Evolutionary conservation across 208 protist species (phyloP).

Genomic region (Trypanosoma caninum): DNA sequence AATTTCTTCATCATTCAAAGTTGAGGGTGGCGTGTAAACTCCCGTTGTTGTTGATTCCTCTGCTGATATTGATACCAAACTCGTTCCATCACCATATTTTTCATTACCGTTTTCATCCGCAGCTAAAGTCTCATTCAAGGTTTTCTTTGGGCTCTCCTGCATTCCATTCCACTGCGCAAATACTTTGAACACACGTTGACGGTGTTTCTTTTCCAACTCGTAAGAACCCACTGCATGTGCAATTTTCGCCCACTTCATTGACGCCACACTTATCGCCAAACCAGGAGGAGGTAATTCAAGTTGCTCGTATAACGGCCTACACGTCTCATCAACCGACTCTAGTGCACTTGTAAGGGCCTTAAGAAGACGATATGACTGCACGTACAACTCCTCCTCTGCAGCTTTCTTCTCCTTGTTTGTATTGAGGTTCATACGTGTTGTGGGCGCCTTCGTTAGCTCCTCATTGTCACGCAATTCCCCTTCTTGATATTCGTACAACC

Average conservation of each 20-base stretch:
- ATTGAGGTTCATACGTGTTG: slow-evolving; percentile 40
- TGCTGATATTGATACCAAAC: too few species aligned
- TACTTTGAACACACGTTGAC: slow-evolving; percentile 68
- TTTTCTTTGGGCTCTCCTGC: background rate
- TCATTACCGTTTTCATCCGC: background rate
- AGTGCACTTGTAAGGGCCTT: slow-evolving; percentile 37
- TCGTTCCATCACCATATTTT: background rate
- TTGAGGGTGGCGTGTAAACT: background rate
- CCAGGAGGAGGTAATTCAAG: slow-evolving; percentile 51
- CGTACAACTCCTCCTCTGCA: slow-evolving; percentile 48
- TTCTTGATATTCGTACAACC: slow-evolving; percentile 28
- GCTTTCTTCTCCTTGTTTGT: slow-evolving; percentile 42
- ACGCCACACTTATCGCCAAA: slow-evolving; percentile 55
- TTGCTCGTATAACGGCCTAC: slow-evolving; percentile 60
- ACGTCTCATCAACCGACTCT: slow-evolving; percentile 51
- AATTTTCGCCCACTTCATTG: slow-evolving; percentile 62
- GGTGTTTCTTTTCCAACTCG: slow-evolving; percentile 68
- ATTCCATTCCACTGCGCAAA: slow-evolving; percentile 67
- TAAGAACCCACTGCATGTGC: slow-evolving; percentile 62
- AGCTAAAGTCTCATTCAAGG: background rate
- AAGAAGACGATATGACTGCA: slow-evolving; percentile 57
- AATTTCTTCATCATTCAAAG: background rate
- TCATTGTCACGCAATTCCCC: background rate
- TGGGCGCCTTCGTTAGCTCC: slow-evolving; percentile 24
- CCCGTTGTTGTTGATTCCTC: too few species aligned